Evolutionary conservation across 2,329 filamentous ascomycete species (phyloP).

Genomic region (Aureobasidium sp.): DNA sequence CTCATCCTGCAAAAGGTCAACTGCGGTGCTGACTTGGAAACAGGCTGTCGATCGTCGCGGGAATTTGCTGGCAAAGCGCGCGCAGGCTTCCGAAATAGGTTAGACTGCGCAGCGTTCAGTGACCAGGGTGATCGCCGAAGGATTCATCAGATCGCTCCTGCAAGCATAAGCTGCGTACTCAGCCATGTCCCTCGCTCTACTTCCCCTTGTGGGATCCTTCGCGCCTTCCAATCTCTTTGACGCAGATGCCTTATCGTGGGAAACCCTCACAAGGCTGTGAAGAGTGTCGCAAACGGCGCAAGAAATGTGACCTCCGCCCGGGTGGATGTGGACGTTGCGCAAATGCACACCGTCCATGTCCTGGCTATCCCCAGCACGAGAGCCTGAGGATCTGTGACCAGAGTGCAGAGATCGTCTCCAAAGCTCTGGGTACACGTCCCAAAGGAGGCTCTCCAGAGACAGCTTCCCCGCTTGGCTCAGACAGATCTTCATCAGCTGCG

Average conservation of each 20-base stretch:
- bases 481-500: neutral
- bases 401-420: neutral
- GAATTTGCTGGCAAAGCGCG: neutral
- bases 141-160: neutral
- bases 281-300: conserved; percentile 6
- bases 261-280: conserved; percentile 1
- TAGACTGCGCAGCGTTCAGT: neutral
- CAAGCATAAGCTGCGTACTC: neutral
- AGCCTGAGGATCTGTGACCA: neutral
- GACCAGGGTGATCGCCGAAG: neutral
- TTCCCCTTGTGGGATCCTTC: neutral
- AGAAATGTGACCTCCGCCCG: conserved; percentile 4
- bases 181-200: neutral
- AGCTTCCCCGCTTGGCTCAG: neutral
- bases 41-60: neutral
- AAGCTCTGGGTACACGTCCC: neutral
- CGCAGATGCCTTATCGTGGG: conserved; percentile 4
- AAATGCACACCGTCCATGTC: neutral
- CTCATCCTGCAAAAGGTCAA: neutral
- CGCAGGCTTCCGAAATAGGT: neutral
- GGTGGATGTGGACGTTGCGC: neutral
- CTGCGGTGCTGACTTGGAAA: neutral
- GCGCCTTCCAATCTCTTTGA: neutral
- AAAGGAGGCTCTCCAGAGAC: neutral
- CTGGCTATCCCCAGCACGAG: neutral